Conservation (phyloP, 2,329 filamentous ascomycete species). For the Rhinocladiella mackenziei region DNA sequence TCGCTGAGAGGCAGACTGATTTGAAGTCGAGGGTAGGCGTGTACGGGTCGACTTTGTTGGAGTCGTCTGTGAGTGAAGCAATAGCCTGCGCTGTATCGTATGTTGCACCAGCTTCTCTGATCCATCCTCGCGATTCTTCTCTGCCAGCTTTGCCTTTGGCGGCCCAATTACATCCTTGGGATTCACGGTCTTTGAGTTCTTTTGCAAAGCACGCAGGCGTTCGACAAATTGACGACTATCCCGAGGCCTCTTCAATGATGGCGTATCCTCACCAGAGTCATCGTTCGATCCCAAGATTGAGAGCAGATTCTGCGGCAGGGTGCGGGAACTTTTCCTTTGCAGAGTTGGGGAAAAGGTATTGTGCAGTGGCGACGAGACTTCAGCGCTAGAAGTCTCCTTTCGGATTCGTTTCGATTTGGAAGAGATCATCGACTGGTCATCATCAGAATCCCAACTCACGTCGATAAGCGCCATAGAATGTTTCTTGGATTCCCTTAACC, state of each 20-base stretch:
- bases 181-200: neutral
- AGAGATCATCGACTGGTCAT: neutral
- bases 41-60: too few relatives aligned
- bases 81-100: neutral
- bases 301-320: neutral
- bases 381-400: too few relatives aligned
- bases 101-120: too few relatives aligned
- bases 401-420: too few relatives aligned
- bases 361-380: slow-evolving; percentile 11
- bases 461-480: slow-evolving; percentile 14
- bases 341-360: neutral
- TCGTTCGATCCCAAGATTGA: neutral
- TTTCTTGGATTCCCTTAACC: neutral
- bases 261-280: neutral
- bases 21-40: too few relatives aligned
- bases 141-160: neutral
- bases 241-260: neutral
- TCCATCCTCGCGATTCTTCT: too few relatives aligned
- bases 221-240: neutral
- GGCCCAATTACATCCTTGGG: neutral
- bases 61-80: too few relatives aligned
- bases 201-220: slow-evolving; percentile 10
- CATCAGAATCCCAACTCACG: slow-evolving; percentile 3
- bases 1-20: too few relatives aligned
- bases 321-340: neutral